Conservation (phyloP, 202 grass and related monocot species). For the Musa balbisiana region DNA sequence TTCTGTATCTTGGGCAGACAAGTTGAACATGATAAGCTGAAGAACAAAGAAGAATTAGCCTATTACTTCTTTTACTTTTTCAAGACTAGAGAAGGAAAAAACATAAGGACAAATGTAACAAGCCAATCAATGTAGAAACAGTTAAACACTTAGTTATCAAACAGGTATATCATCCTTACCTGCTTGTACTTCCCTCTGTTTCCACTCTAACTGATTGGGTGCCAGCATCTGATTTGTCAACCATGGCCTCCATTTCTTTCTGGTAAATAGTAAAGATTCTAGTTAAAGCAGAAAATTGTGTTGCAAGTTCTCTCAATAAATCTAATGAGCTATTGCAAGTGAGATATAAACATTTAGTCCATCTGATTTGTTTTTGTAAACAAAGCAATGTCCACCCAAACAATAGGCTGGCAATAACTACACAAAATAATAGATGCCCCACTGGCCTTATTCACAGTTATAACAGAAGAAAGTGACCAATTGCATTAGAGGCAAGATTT, state of each 20-base stretch:
- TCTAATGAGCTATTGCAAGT: background rate
- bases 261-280: background rate
- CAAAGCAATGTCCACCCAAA: background rate
- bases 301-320: background rate
- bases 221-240: conserved; percentile 47
- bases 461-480: too few species aligned
- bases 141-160: background rate
- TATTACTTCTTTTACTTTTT: too few species aligned
- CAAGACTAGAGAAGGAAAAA: too few species aligned
- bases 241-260: conserved; percentile 55
- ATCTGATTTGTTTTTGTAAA: background rate
- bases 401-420: background rate
- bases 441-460: background rate
- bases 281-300: background rate
- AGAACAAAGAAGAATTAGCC: too few species aligned
- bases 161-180: conserved; percentile 25
- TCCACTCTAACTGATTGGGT: conserved; percentile 34
- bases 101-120: too few species aligned
- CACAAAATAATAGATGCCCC: background rate
- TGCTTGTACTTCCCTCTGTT: conserved; percentile 35
- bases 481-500: too few species aligned
- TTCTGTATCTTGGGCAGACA: background rate
- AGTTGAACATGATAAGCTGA: background rate
- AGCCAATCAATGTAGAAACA: too few species aligned
- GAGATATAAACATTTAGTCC: background rate